Evolutionary conservation across 768 basidiomycete genomes (phyloP), one percentile per base, ranked within the genome.

Genomic region (Leucocoprinus leucothites): DNA sequence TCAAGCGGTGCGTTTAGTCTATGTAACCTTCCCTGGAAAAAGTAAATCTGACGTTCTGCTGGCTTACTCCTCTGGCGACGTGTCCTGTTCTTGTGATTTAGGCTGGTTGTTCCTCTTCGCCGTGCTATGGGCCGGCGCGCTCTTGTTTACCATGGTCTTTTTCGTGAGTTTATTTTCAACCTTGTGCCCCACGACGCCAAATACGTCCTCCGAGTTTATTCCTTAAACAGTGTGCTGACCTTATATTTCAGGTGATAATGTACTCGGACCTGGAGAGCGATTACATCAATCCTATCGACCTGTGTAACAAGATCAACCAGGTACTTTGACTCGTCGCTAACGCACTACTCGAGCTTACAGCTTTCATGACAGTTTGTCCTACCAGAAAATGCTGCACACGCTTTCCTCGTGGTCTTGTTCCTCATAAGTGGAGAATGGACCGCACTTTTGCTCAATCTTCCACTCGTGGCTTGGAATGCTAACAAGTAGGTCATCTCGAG

Each of bases 231-330:
- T 13, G 11, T 38, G 9, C 38, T 38, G 16, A 38, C 3, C 31
- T 48, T 21, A 21, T 18, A 38, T 51, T 49, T 9, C 45, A 98
- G 95, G 94, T 98, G 66, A 98, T 98, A 79, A 98, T 98, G 96
- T 98, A 97, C 79, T 97, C 94, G 24, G 96, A 98, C 76, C 78
- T 98, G 67, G 95, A 97, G 72, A 96, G 93, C 79, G 94, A 97
- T 80, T 98, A 98, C 76, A 95, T 98, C 78, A 98, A 98, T 72
- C 96, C 96, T 53, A 98, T 98, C 81, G 96, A 98, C 73, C 87
- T 98, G 40, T 98, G 96, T 74, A 98, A 98, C 78, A 98, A 97
- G 77, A 86, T 98, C 64, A 98, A 98, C 70, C 90, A 93, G 74
- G 96, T 95, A 78, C 72, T 22, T 28, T 35, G 1, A 18, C 21